Conservation (phyloP, 129 eudicot genomes). For the Pseudognaphalium luteoalbum region DNA sequence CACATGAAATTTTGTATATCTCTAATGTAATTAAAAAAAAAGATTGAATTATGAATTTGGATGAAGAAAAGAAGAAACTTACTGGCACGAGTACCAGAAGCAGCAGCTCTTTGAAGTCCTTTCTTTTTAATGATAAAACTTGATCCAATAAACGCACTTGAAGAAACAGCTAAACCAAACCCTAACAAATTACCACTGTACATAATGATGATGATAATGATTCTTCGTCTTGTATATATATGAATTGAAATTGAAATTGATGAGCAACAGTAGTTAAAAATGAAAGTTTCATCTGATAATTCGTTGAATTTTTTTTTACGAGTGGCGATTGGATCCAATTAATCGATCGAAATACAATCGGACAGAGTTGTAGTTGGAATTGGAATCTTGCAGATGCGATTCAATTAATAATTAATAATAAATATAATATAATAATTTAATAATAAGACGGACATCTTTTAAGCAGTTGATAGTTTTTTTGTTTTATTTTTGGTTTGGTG, state of each 20-base stretch:
- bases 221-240: background rate
- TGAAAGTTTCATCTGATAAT: conserved; percentile 10
- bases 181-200: conserved; percentile 65
- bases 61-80: conserved; percentile 19
- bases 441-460: background rate
- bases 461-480: background rate
- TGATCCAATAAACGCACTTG: conserved; percentile 88
- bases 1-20: too few species aligned
- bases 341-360: background rate
- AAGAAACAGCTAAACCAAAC: conserved; percentile 78
- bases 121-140: conserved; percentile 94
- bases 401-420: too few species aligned
- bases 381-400: background rate
- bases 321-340: background rate
- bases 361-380: background rate
- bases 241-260: background rate
- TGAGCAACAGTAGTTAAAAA: background rate
- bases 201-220: conserved; percentile 41
- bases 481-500: background rate
- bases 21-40: background rate
- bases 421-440: too few species aligned
- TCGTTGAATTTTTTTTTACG: background rate
- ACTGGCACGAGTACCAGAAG: conserved; percentile 81
- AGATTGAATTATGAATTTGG: background rate
- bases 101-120: conserved; percentile 83